phyloP scores from a whole-genome alignment of 768 basidiomycete species.

The Boletus reticulatus region DNA sequence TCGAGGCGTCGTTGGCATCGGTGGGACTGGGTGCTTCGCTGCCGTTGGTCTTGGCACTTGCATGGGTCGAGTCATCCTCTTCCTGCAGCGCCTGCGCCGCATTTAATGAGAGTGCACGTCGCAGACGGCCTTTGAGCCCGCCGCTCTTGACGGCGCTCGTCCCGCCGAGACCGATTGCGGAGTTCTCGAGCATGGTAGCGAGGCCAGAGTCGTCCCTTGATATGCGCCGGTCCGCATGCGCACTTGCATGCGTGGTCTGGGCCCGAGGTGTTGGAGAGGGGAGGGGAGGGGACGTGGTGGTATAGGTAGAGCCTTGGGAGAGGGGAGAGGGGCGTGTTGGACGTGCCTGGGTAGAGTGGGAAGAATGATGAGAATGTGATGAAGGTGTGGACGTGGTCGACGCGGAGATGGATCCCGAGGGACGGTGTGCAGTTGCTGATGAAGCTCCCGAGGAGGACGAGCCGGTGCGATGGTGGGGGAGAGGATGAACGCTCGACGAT shows the following conservation, averaged over 20 bases:
- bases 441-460: conserved; percentile 30
- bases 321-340: conserved; percentile 33
- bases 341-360: conserved; percentile 28
- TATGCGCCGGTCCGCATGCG: conserved; percentile 70
- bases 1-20: conserved; percentile 26
- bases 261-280: conserved; percentile 19
- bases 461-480: conserved; percentile 31
- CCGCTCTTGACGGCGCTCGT: conserved; percentile 47
- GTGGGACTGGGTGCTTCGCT: conserved; percentile 26
- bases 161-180: conserved; percentile 36
- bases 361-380: conserved; percentile 27
- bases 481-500: conserved; percentile 24
- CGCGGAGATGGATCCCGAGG: conserved; percentile 27
- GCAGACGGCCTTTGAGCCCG: conserved; percentile 75
- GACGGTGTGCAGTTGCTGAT: conserved; percentile 19
- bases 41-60: conserved; percentile 30
- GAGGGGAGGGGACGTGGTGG: conserved; percentile 11
- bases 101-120: conserved; percentile 70
- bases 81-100: conserved; percentile 54
- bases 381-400: conserved; percentile 29
- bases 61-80: conserved; percentile 28
- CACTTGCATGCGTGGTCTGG: conserved; percentile 39
- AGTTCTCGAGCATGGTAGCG: conserved; percentile 46
- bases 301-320: conserved; percentile 31
- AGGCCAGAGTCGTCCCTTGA: conserved; percentile 76